Conservation (phyloP, 306 rosid species). For the Psophocarpus tetragonolobus region DNA sequence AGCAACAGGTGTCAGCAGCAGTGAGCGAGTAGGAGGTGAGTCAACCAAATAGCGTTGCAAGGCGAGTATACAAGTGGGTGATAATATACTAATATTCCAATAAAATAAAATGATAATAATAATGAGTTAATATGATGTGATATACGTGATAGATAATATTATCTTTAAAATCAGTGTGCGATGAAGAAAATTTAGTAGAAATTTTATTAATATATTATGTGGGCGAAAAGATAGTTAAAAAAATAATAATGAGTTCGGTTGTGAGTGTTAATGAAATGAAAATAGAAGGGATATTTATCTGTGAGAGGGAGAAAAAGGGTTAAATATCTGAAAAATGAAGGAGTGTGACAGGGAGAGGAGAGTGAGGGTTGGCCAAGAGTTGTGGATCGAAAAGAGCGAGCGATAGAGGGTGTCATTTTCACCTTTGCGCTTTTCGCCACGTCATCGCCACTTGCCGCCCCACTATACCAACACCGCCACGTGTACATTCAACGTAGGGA, state of each 20-base stretch:
- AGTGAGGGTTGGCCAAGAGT: conserved; percentile 20
- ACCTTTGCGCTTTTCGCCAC: conserved; percentile 48
- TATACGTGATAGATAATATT: not conserved
- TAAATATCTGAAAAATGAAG: conserved; percentile 40
- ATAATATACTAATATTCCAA: not conserved
- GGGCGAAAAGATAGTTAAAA: not conserved
- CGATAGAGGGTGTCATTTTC: conserved; percentile 11
- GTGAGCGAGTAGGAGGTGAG: conserved; percentile 14
- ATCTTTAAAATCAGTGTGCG: not conserved
- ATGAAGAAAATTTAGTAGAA: not conserved
- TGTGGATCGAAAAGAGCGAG: conserved; percentile 40
- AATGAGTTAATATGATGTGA: not conserved
- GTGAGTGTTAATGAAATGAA: not conserved
- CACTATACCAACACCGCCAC: conserved; percentile 3
- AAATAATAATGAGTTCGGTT: not conserved
- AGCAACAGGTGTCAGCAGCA: not conserved
- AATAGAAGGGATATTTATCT: conserved; percentile 27
- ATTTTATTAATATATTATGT: not conserved
- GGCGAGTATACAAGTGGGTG: not conserved
- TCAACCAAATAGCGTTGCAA: not conserved
- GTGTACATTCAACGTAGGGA: conserved; percentile 1
- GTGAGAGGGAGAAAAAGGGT: conserved; percentile 26
- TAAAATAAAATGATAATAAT: not conserved
- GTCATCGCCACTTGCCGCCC: conserved; percentile 53
- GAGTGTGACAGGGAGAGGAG: not conserved